Percentiles rank a stretch among this genome's conserved stretches.
Conservation (phyloP, 306 rosid genomes). For the Glycine tomentella region DNA sequence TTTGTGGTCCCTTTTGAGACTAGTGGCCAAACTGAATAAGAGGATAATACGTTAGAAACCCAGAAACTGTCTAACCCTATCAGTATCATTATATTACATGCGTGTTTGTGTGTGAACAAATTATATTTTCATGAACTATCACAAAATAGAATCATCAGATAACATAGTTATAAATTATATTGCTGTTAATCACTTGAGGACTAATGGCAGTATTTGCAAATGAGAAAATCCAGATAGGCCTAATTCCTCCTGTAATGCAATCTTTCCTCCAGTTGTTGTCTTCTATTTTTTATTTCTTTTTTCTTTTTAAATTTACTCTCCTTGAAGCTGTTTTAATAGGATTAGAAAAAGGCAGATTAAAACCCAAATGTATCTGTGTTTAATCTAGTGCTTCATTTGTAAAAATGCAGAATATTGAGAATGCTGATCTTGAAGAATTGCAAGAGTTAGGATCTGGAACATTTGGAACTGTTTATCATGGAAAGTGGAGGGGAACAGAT, state of each 20-base stretch:
- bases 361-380: slow-evolving; percentile 27
- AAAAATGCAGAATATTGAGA: slow-evolving; percentile 77
- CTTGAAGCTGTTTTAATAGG: slow-evolving; percentile 36
- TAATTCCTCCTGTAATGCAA: slow-evolving; percentile 14
- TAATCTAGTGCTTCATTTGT: slow-evolving; percentile 39
- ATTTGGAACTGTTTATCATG: slow-evolving; percentile 94
- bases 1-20: no score
- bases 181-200: background rate
- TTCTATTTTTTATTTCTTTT: no score
- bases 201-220: background rate
- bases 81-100: background rate
- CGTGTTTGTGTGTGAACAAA: background rate
- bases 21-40: background rate
- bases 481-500: slow-evolving; percentile 99
- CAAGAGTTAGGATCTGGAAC: slow-evolving; percentile 96
- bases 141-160: background rate
- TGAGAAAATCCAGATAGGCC: background rate
- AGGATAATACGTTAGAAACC: background rate
- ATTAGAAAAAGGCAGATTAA: slow-evolving; percentile 31
- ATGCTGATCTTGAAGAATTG: slow-evolving; percentile 82
- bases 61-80: slow-evolving; percentile 1
- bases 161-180: slow-evolving; percentile 11
- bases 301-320: background rate
- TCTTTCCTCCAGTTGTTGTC: slow-evolving; percentile 8
- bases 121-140: background rate